Evolutionary conservation across 2,329 filamentous ascomycete genomes (phyloP), one percentile per base, ranked within the genome.

Genomic region (Verticillium zaregamsianum): DNA sequence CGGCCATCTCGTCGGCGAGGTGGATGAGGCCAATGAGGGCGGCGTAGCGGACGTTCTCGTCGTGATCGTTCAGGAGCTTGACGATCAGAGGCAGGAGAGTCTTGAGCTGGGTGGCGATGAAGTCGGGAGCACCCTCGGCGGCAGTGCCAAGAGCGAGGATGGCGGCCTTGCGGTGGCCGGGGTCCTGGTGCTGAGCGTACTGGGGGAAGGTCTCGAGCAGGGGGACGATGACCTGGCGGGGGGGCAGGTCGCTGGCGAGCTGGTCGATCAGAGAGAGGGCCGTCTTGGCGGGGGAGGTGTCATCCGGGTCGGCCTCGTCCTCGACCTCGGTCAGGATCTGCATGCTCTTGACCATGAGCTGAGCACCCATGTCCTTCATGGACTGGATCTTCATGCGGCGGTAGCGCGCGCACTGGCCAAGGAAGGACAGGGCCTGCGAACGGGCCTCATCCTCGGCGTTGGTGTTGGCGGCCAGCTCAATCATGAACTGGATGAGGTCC

Each of bases 111-210:
- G 93, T 97, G 66, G 92, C 92, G 71, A 98, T 93, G 77, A 98
- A 99, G 76, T 99, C 95, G 17, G 95, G 95, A 33, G 95, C 94
- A 69, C 95, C 95, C 81, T 98, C 95, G 59, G 97, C 94, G 69
- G 92, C 94, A 81, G 94, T 96, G 63, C 94, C 94, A 5, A 99
- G 85, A 57, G 94, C 90, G 65, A 98, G 84, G 72, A 98, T 95
- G 77, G 91, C 93, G 60, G 94, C 93, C 77, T 94, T 91, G 63
- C 94, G 89, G 79, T 90, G 90, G 69, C 92, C 88, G 39, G 93
- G 85, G 71, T 96, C 85, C 63, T 83, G 77, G 72, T 87, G 89
- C 68, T 85, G 85, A 68, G 94, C 92, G 72, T 95, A 97, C 68
- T 86, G 85, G 40, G 92, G 89, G 67, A 98, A 90, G 59, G 91